Base-by-base conservation (phyloP, 169 alveolate genomes). In the Cryptosporidium tyzzeri region DNA sequence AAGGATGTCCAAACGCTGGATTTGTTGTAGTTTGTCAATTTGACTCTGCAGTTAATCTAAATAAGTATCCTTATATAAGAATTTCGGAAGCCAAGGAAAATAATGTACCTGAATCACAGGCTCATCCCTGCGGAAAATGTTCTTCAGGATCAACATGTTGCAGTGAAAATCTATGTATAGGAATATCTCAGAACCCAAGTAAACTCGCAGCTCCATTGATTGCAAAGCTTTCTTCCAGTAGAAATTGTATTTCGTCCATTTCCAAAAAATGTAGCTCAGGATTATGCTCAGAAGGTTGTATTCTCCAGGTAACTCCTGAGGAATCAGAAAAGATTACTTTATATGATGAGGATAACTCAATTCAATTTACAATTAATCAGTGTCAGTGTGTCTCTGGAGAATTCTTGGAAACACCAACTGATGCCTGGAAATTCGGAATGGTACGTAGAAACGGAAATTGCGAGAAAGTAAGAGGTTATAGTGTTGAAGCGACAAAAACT, bases 61-160 rank as follows among this genome's bases (percentile, higher is more conserved):
- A 62, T 59, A 80, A 44, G n/a, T 65, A 59, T 65, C 89, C 89
- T 7, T 80, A 62, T 44, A 37, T 44, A 5, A 61, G 37, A 37
- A 80, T 80, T 12, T 41, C 59, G 9, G 70, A 53, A 37, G 50
- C 51, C 0, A 41, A 80, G 35, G 35, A 33, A n/a, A 41, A 69
- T 23, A 21, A 37, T 3, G 23, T 50, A 14, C 29, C 73, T 29
- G 53, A n/a, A 37, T 39, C 39, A 16, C 89, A 80, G 48, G 89
- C 89, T 8, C 89, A 80, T 65, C 89, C 89, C n/a, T 80, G 89
- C n/a, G 75, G 89, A 26, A 80, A 45, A 80, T 80, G 89, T 44
- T 37, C 65, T 10, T 61, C 89, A n/a, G 89, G 89, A 4, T 80
- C 89, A 31, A 80, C 89, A 59, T 80, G 89, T 61, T 80, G 89